A percentile compares a stretch with the other conserved stretches of the same genome.
phyloP scores from a whole-genome alignment of 2,329 filamentous ascomycete species.

The Ophiostoma triangulosporum region DNA sequence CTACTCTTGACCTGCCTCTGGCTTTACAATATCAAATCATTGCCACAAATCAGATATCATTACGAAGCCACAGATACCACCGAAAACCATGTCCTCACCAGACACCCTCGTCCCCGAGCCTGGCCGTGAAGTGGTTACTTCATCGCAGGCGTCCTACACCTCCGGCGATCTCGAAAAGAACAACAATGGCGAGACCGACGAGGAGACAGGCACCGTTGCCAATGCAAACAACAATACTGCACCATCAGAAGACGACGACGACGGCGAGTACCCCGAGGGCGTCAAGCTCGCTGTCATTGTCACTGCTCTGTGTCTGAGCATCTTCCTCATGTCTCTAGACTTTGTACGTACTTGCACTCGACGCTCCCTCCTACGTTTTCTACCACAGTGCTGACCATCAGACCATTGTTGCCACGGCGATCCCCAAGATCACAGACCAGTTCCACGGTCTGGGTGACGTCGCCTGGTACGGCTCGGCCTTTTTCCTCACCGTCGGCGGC shows the following conservation, averaged over 20 bases:
- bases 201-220: slow-evolving; percentile 1
- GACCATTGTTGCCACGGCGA: slow-evolving; percentile 44
- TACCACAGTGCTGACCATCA: neutral
- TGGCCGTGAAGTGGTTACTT: slow-evolving; percentile 1
- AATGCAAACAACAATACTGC: neutral
- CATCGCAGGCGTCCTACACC: slow-evolving; percentile 9
- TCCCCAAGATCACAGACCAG: slow-evolving; percentile 41
- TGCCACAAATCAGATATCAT: no score
- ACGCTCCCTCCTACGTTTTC: neutral
- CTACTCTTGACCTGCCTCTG: neutral
- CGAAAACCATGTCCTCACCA: neutral
- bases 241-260: neutral
- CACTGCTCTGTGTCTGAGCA: slow-evolving; percentile 30
- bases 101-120: neutral
- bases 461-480: slow-evolving; percentile 46
- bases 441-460: slow-evolving; percentile 38
- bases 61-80: neutral
- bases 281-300: slow-evolving; percentile 29
- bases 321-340: slow-evolving; percentile 37
- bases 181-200: slow-evolving; percentile 5
- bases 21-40: no score
- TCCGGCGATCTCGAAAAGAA: slow-evolving; percentile 11
- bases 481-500: slow-evolving; percentile 34
- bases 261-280: slow-evolving; percentile 27
- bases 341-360: no score